Base-by-base conservation (phyloP, 2,329 filamentous ascomycete genomes). In the Cercospora nicotianae region DNA sequence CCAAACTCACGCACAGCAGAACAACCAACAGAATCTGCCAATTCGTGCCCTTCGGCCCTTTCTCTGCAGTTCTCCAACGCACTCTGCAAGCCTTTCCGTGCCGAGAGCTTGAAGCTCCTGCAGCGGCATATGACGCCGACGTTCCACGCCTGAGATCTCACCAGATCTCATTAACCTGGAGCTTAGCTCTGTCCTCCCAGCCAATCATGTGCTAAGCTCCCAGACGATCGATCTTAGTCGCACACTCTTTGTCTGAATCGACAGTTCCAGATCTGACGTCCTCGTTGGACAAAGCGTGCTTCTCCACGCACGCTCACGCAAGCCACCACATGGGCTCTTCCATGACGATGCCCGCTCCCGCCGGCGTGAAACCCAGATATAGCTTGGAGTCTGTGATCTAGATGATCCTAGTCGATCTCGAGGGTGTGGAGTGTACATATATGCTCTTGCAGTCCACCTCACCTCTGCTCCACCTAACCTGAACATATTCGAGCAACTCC, bases 321-420 rank as follows among this genome's bases (percentile, higher is more conserved):
- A 36, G 55, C 28, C 55, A 59, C 28, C 55, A 59, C 55, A 36
- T 58, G 55, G 55, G 7, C 7, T 5, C 10, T 23, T 23, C 28
- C 55, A 59, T 33, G 55, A 31, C 55, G 18, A 31, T 36, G 55
- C 9, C 30, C 31, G n/a, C 30, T 31, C 28, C 30, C 31, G 55
- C 55, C 28, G 55, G 31, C 18, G 31, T 31, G 16, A 36, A 31
- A 31, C 28, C 31, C 10, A 36, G 18, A 36, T 13, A 59, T 36
- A 8, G 16, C 53, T 36, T 26, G 7, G 30, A 18, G 18, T 59
- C 10, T 20, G 55, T 20, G n/a, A 31, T 59, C n/a, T 18, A 23
- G 55, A 59, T 36, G 55, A 59, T 36, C n/a, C 55, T 59, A 30
- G 55, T 57, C 23, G 53, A 57, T 57, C 53, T 57, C 42, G 53